Percentiles rank a stretch among this genome's conserved stretches.
Evolutionary conservation across 202 grass and related monocot genomes (phyloP).

Genomic region (Setaria viridis): DNA sequence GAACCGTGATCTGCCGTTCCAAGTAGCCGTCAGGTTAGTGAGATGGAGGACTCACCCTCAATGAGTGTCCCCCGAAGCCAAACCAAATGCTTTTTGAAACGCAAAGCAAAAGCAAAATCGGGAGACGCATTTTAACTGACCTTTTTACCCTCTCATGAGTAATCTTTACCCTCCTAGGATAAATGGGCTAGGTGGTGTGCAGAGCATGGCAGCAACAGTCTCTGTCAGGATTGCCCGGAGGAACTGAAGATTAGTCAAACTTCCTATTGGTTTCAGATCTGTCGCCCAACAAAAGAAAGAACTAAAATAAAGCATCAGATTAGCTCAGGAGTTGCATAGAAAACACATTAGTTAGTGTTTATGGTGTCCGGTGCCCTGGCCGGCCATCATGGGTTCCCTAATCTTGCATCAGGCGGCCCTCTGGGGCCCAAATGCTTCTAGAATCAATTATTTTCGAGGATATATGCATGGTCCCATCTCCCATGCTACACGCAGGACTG

Average conservation of each 20-base stretch:
- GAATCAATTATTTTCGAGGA: too few relatives aligned
- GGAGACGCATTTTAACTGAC: too few relatives aligned
- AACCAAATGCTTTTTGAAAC: too few relatives aligned
- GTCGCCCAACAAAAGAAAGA: neutral
- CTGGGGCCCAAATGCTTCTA: neutral
- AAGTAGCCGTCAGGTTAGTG: neutral
- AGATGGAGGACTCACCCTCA: neutral
- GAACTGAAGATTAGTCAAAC: neutral
- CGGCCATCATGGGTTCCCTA: conserved; percentile 22
- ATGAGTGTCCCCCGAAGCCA: neutral
- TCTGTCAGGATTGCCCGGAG: neutral
- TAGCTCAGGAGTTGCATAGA: neutral
- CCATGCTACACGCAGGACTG: too few relatives aligned
- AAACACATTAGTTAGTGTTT: neutral
- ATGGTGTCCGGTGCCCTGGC: conserved; percentile 32
- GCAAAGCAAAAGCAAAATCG: too few relatives aligned
- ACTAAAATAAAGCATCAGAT: neutral
- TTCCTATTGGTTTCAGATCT: neutral
- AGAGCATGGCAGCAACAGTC: too few relatives aligned
- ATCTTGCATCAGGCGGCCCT: neutral
- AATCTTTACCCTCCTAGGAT: too few relatives aligned
- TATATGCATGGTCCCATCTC: too few relatives aligned
- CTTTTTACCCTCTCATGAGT: too few relatives aligned
- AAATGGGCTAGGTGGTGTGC: too few relatives aligned
- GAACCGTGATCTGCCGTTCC: neutral